These are phyloP conservation scores for Lactuca sativa DNA, from an alignment of 129 eudicot species.

Conservation along the genomic window DNA sequence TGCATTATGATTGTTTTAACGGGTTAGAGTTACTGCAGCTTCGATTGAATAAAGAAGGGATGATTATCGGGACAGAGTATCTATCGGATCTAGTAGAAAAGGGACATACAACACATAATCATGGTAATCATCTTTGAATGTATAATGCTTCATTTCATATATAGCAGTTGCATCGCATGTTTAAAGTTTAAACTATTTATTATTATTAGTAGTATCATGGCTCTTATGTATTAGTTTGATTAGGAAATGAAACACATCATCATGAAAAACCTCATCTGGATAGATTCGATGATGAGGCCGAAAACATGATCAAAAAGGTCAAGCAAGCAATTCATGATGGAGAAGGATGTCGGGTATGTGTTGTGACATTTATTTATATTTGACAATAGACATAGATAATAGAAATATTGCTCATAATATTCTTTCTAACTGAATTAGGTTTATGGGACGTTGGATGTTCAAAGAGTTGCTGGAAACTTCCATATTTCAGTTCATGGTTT, in stretches of 20 bases:
- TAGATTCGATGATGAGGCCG: slow-evolving; percentile 74
- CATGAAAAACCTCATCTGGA: slow-evolving; percentile 67
- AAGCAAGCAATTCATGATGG: slow-evolving; percentile 74
- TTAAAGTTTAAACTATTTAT: background rate
- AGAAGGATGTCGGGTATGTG: slow-evolving; percentile 92
- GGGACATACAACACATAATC: slow-evolving; percentile 68
- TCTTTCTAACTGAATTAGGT: slow-evolving; percentile 50
- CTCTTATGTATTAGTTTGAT: slow-evolving; percentile 29
- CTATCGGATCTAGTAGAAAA: slow-evolving; percentile 91
- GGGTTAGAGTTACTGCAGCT: slow-evolving; percentile 53
- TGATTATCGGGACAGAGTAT: slow-evolving; percentile 88
- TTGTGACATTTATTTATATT: background rate
- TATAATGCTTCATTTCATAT: background rate
- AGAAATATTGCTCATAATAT: slow-evolving; percentile 3
- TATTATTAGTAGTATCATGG: slow-evolving; percentile 12
- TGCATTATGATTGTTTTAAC: slow-evolving; percentile 20
- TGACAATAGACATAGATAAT: background rate
- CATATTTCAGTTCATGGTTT: slow-evolving; percentile 97
- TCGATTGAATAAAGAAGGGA: slow-evolving; percentile 73
- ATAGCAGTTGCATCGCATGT: too few relatives aligned
- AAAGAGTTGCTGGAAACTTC: slow-evolving; percentile 99
- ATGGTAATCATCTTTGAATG: slow-evolving; percentile 46
- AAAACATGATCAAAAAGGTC: slow-evolving; percentile 73
- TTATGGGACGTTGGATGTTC: slow-evolving; percentile 93
- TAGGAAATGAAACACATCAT: slow-evolving; percentile 64